Percentiles rank a stretch among this genome's conserved stretches.
Evolutionary conservation across 1,284 basidiomycete genomes (phyloP).

Genomic region (Microbotryum lychnidis-dioicae): DNA sequence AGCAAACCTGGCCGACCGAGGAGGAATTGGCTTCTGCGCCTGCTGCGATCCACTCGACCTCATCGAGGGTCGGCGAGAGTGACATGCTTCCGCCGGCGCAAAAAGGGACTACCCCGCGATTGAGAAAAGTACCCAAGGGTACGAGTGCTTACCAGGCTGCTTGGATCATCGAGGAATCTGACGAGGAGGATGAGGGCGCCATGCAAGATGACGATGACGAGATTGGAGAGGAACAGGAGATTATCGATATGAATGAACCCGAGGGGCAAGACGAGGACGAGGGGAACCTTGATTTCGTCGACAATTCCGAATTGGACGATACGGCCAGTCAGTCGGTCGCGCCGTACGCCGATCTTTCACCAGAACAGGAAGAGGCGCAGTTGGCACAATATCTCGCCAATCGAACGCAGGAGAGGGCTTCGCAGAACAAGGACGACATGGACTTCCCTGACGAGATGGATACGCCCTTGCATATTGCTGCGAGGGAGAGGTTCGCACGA

Average conservation of each 20-base stretch:
- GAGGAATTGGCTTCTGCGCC: conserved; percentile 69
- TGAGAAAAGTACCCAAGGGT: conserved; percentile 73
- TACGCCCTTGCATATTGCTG: conserved; percentile 80
- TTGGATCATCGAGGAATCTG: conserved; percentile 79
- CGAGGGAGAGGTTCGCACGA: conserved; percentile 78
- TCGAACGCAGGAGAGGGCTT: conserved; percentile 38
- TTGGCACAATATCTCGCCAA: conserved; percentile 40
- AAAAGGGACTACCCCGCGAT: conserved; percentile 57
- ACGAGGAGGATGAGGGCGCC: conserved; percentile 48
- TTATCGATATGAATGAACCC: conserved; percentile 25
- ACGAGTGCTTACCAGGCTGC: conserved; percentile 90
- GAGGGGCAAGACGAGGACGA: conserved; percentile 41
- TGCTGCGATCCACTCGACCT: conserved; percentile 36
- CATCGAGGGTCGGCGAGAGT: conserved; percentile 34
- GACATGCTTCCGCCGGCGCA: conserved; percentile 52
- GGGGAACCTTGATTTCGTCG: conserved; percentile 43
- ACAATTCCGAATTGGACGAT: conserved; percentile 20
- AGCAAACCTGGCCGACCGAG: conserved; percentile 98
- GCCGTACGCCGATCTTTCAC: conserved; percentile 33
- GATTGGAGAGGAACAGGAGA: conserved; percentile 25
- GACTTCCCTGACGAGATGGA: conserved; percentile 97
- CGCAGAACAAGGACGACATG: conserved; percentile 53
- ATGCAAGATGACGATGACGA: conserved; percentile 43
- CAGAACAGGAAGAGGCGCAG: conserved; percentile 58
- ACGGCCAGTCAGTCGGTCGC: conserved; percentile 23